These are phyloP conservation scores for Pleodorina starrii DNA, from an alignment of 139 green algal genomes.

Conservation along the genomic window DNA sequence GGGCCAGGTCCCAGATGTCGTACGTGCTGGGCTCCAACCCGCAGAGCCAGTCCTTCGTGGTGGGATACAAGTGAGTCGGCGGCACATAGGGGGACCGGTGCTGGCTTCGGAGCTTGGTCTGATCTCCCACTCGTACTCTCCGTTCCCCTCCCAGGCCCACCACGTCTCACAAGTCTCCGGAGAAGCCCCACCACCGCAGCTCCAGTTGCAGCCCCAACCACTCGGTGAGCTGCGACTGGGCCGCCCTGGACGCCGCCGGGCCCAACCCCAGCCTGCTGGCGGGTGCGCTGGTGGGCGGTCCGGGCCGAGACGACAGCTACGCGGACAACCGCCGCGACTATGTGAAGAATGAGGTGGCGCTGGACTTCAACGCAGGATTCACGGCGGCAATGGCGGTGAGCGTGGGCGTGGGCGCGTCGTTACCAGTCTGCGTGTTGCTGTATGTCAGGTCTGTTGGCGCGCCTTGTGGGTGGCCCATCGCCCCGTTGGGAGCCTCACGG, in stretches of 20 bases:
- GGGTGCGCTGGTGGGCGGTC: conserved; percentile 69
- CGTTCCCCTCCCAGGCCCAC: conserved; percentile 6
- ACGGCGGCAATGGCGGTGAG: conserved; percentile 48
- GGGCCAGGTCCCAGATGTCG: conserved; percentile 20
- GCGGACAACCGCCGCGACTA: conserved; percentile 43
- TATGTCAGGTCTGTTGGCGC: too few species aligned
- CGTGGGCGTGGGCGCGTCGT: not conserved
- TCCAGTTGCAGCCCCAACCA: conserved; percentile 27
- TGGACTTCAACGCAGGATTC: conserved; percentile 66
- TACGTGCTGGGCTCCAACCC: conserved; percentile 44
- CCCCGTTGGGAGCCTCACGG: too few species aligned
- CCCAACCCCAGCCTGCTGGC: conserved; percentile 30
- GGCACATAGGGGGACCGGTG: not conserved
- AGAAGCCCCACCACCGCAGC: conserved; percentile 34
- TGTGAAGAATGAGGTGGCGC: conserved; percentile 52
- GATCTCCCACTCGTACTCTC: not conserved
- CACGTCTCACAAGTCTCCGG: not conserved
- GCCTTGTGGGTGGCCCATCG: too few species aligned
- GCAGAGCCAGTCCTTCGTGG: conserved; percentile 32
- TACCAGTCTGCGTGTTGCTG: too few species aligned
- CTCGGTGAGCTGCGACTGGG: conserved; percentile 12
- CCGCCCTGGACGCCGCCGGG: not conserved
- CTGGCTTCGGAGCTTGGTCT: not conserved
- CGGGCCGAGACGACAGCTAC: conserved; percentile 51
- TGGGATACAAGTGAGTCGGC: conserved; percentile 18